Base-by-base conservation (phyloP, 345 rosid genomes). In the Alliaria petiolata region DNA sequence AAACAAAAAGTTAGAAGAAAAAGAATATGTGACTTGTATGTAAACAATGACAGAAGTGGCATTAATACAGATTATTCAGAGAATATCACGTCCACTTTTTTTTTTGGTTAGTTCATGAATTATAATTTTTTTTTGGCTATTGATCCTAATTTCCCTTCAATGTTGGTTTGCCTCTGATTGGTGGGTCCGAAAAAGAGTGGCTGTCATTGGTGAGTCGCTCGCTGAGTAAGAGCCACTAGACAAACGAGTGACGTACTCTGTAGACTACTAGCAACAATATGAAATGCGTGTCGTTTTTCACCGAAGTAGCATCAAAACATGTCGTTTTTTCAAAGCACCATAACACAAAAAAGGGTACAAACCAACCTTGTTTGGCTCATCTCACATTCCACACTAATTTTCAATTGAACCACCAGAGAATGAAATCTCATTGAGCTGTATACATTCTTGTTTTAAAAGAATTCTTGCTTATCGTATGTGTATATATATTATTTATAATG, bases 171-270 rank as follows among this genome's bases (percentile, higher is more conserved):
- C 40, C 35, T 63, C 57, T 54, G 15, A 63, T 12, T 4, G 5
- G 34, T 44, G 70, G 70, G 70, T 55, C 76, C 58, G 12, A 36
- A 55, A 59, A 59, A 69, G 70, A 34, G 70, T 64, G 70, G 57
- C 49, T 64, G 6, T 35, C 12, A 54, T 65, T 35, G 76, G 63
- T 63, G 54, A 64, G 16, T 12, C 76, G 62, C 25, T 40, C 60
- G 31, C 39, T 47, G 14, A 34, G 47, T 25, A 39, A 51, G 35
- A 70, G 50, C 71, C 65, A 56, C 77, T 55, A 47, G 49, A 28
- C 43, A 65, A 56, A 35, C 20, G 3, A 52, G 56, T 54, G 47
- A 63, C 35, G 45, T 54, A 13, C 31, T 16, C 61, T 30, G n/a
- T n/a, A n/a, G n/a, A n/a, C n/a, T n/a, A 43, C 17, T 53, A n/a